Percentiles rank a stretch among this genome's conserved stretches.
These are phyloP conservation scores for Scheffersomyces amazonensis DNA, from an alignment of 805 yeast genomes.

Conservation along the genomic window DNA sequence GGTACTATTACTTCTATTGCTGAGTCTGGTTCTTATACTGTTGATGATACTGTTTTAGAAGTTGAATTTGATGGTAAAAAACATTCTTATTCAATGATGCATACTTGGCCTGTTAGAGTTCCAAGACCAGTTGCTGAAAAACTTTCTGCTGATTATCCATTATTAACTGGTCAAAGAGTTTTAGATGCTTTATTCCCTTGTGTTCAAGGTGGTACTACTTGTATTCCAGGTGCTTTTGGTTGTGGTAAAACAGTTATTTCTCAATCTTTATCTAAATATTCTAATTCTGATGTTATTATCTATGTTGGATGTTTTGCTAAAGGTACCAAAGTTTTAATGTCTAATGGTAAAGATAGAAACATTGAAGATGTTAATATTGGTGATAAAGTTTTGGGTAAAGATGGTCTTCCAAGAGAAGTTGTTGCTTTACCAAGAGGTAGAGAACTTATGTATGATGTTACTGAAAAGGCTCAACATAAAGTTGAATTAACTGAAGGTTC, in stretches of 20 bases:
- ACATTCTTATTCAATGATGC: conserved; percentile 86
- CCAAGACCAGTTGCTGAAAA: conserved; percentile 98
- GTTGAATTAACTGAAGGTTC: conserved; percentile 10
- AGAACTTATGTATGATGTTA: conserved; percentile 39
- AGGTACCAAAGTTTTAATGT: conserved; percentile 43
- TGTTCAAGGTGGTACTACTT: conserved; percentile 99
- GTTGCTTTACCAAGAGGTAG: conserved; percentile 40
- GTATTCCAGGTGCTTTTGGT: conserved; percentile 99
- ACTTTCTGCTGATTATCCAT: conserved; percentile 88
- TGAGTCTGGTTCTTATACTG: conserved; percentile 83
- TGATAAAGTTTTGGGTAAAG: conserved; percentile 41
- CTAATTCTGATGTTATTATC: conserved; percentile 94
- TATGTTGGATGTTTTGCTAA: conserved; percentile 68
- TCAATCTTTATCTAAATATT: conserved; percentile 93
- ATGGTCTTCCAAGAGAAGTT: conserved; percentile 39
- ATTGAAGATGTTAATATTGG: conserved; percentile 36
- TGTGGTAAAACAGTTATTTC: conserved; percentile 99
- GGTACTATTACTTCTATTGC: conserved; percentile 94
- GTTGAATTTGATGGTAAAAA: conserved; percentile 91
- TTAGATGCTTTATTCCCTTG: conserved; percentile 96
- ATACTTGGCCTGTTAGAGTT: conserved; percentile 99
- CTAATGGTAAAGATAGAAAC: conserved; percentile 33
- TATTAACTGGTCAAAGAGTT: conserved; percentile 98
- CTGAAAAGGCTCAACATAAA: conserved; percentile 20
- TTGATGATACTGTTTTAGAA: conserved; percentile 87